Evolutionary conservation across 2,329 filamentous ascomycete genomes (phyloP), one percentile per base, ranked within the genome.

Genomic region (Cladosporium velox): DNA sequence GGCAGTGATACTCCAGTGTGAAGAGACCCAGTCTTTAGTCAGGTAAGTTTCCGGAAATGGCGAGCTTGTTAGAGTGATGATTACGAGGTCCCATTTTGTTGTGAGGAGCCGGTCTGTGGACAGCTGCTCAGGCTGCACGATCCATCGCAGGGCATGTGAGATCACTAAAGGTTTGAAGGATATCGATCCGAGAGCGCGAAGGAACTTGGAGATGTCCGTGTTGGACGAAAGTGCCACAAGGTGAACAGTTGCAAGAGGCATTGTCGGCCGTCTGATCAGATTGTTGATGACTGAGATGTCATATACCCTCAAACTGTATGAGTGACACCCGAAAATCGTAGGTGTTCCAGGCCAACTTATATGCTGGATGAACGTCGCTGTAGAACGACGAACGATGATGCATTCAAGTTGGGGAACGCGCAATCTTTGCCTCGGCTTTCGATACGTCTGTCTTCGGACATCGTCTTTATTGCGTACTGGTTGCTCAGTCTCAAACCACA

Each of bases 171-270:
- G 81, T 28, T 75, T 75, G 30, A 78, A 32, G n/a, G 71, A 67
- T 30, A 71, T 71, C 26, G 69, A 70, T 12, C 64, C 60, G 59
- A 85, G 76, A 21, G 77, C 73, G 3, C 74, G 69, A 63, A 84
- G 74, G 74, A 83, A 85, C 32, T 74, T 70, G 3, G 76, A 64
- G 24, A 79, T 71, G 6, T 77, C 70, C 47, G 74, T 70, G 30
- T 71, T 69, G 30, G 67, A 64, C 18, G 73, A 69, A 3, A 85
- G 78, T 32, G 79, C 75, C 57, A 85, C 68, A 65, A 85, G 79
- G 69, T 83, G 76, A 57, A 85, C 70, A 2, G 81, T 81, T 68
- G 79, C 82, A 67, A 84, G 76, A 62, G 83, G 83, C 83, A 85
- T 85, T 47, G 28, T 21, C 11, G 41, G 12, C 12, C 41, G 11